Base-by-base conservation (phyloP, 495 filamentous ascomycete species). In the Xylaria curta region DNA sequence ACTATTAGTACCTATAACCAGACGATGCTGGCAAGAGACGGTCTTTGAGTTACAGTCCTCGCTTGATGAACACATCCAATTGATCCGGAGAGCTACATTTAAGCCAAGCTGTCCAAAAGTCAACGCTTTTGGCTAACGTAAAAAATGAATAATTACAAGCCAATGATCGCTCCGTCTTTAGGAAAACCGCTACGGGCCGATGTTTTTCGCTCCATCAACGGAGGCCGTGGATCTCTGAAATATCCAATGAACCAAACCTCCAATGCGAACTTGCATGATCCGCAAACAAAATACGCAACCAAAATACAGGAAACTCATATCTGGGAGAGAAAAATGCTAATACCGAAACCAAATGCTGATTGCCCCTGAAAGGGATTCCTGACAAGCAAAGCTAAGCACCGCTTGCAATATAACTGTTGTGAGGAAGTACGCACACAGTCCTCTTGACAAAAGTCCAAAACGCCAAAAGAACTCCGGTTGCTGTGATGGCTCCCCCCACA, bases 401-500 rank as follows among this genome's bases (percentile, higher is more conserved):
- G 28, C 44, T 42, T 61, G 65, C 38, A 53, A 56, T 24, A 66
- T n/a, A n/a, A 46, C 28, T 63, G 60, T 67, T 49, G 28, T 40
- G 26, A 66, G n/a, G 66, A 51, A 36, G 44, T 53, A 51, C 44
- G 21, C 33, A 69, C 44, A 47, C 17, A 62, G 33, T 36, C 72
- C 73, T 70, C 56, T 70, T 73, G 67, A 77, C 69, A 73, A 53
- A 42, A 74, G 73, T 40, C 54, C 68, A 54, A 75, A 79, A 79
- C 77, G 75, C 77, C 77, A 62, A 79, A 76, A 73, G 73, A 79
- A 77, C 77, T 77, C 77, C 75, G 71, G 46, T 72, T 65, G 64
- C 69, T 64, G 75, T 61, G 67, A 74, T 68, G 71, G 56, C 68
- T 71, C 68, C 66, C 28, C 75, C 67, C 69, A 46, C 7, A 49